Evolutionary conservation across 768 basidiomycete species (phyloP).

Genomic region (Royoungia palumana): DNA sequence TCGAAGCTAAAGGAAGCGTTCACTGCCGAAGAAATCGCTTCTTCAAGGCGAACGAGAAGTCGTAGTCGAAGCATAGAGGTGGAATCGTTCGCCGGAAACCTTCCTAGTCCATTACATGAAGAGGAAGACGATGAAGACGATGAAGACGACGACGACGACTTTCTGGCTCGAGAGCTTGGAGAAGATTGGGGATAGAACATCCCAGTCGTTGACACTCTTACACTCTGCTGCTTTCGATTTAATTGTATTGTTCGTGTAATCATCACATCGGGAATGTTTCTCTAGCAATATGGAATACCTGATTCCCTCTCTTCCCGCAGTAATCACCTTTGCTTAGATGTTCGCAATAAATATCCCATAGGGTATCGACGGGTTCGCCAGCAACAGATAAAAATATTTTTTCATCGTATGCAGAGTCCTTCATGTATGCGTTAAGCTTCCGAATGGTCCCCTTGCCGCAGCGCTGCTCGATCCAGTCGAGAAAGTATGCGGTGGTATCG

Average conservation of each 20-base stretch:
- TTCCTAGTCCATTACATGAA: slow-evolving; percentile 38
- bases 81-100: slow-evolving; percentile 8
- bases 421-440: slow-evolving; percentile 55
- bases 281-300: not conserved
- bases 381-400: slow-evolving; percentile 51
- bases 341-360: slow-evolving; percentile 58
- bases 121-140: slow-evolving; percentile 41
- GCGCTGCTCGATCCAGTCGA: slow-evolving; percentile 59
- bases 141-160: slow-evolving; percentile 75
- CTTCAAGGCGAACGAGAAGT: slow-evolving; percentile 16
- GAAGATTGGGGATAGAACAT: slow-evolving; percentile 67
- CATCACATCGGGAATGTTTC: slow-evolving; percentile 8
- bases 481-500: slow-evolving; percentile 69
- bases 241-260: slow-evolving; percentile 21
- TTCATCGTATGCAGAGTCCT: slow-evolving; percentile 47
- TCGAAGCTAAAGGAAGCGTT: slow-evolving; percentile 70
- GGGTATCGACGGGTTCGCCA: slow-evolving; percentile 47
- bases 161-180: slow-evolving; percentile 75
- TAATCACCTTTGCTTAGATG: slow-evolving; percentile 27
- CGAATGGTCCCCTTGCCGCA: slow-evolving; percentile 53
- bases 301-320: not conserved
- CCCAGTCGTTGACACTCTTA: slow-evolving; percentile 1
- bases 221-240: slow-evolving; percentile 18
- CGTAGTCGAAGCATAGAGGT: slow-evolving; percentile 19
- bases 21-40: slow-evolving; percentile 48